Conservation (phyloP, 805 yeast genomes). For the Tetrapisispora fleetii region DNA sequence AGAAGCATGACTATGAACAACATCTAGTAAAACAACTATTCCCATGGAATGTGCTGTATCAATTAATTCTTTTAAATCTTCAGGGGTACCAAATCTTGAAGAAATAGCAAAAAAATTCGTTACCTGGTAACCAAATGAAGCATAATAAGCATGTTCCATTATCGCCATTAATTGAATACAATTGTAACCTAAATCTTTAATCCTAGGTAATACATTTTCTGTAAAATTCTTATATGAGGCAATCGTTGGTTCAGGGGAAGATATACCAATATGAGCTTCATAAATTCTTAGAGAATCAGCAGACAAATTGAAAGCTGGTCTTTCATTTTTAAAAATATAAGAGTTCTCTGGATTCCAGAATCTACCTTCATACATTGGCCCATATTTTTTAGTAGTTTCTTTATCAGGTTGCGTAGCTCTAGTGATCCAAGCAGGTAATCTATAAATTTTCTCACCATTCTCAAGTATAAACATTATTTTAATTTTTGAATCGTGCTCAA, state of each 20-base stretch:
- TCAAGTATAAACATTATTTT: slow-evolving; percentile 58
- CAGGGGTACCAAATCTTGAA: slow-evolving; percentile 92
- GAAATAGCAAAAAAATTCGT: slow-evolving; percentile 86
- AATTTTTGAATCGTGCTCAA: slow-evolving; percentile 73
- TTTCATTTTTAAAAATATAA: slow-evolving; percentile 50
- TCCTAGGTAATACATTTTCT: slow-evolving; percentile 67
- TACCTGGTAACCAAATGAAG: slow-evolving; percentile 95
- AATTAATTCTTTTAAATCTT: slow-evolving; percentile 79
- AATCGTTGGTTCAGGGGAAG: slow-evolving; percentile 78
- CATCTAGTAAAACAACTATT: slow-evolving; percentile 75
- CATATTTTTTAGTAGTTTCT: slow-evolving; percentile 34
- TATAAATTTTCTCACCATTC: slow-evolving; percentile 60
- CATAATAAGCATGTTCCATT: slow-evolving; percentile 98
- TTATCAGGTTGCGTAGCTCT: slow-evolving; percentile 71
- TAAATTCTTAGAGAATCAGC: slow-evolving; percentile 59
- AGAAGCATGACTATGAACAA: slow-evolving; percentile 94
- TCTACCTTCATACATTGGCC: slow-evolving; percentile 64
- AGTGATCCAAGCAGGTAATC: slow-evolving; percentile 83
- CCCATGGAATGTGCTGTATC: slow-evolving; percentile 90
- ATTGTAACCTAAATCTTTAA: slow-evolving; percentile 79
- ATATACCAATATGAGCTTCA: slow-evolving; percentile 94
- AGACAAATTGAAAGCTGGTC: slow-evolving; percentile 44
- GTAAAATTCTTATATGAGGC: slow-evolving; percentile 86
- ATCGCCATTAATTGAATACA: slow-evolving; percentile 94
- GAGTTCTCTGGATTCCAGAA: slow-evolving; percentile 77